Evolutionary conservation across 2,329 filamentous ascomycete species (phyloP).

Genomic region (Aspergillus viridinutans): DNA sequence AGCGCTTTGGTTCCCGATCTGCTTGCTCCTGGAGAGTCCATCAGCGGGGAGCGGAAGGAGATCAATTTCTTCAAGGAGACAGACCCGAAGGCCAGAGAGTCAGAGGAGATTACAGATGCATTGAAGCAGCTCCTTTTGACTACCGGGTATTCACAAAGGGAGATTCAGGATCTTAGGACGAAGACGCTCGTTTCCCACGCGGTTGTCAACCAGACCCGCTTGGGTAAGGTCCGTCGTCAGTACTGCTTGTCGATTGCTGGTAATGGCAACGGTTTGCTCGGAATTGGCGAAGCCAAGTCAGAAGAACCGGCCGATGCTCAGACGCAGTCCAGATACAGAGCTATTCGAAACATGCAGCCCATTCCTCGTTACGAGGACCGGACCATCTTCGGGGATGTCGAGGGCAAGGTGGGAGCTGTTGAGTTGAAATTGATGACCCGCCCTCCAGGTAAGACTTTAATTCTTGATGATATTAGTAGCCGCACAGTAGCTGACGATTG

Average conservation of each 20-base stretch:
- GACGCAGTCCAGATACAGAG: conserved; percentile 71
- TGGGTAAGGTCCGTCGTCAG: conserved; percentile 80
- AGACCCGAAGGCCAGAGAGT: conserved; percentile 23
- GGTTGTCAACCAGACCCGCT: conserved; percentile 89
- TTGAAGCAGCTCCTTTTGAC: conserved; percentile 53
- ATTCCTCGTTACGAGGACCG: conserved; percentile 84
- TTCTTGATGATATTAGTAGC: not conserved
- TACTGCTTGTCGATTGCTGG: conserved; percentile 80
- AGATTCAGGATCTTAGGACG: conserved; percentile 53
- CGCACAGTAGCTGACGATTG: conserved; percentile 8
- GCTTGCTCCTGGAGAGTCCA: conserved; percentile 41
- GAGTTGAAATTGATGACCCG: conserved; percentile 76
- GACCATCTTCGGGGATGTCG: conserved; percentile 82
- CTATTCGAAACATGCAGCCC: conserved; percentile 90
- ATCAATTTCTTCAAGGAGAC: conserved; percentile 26
- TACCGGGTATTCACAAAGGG: conserved; percentile 49
- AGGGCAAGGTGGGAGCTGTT: conserved; percentile 81
- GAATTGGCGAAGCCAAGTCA: conserved; percentile 86
- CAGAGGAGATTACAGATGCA: conserved; percentile 33
- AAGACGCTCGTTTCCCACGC: conserved; percentile 70
- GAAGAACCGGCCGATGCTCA: conserved; percentile 65
- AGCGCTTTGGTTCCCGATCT: conserved; percentile 50
- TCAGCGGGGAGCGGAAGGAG: conserved; percentile 26
- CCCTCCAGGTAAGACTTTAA: conserved; percentile 69
- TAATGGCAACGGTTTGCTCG: conserved; percentile 79